These are phyloP conservation scores for Pestalotiopsis sp. DNA, from an alignment of 2,329 filamentous ascomycete genomes.

Conservation along the genomic window DNA sequence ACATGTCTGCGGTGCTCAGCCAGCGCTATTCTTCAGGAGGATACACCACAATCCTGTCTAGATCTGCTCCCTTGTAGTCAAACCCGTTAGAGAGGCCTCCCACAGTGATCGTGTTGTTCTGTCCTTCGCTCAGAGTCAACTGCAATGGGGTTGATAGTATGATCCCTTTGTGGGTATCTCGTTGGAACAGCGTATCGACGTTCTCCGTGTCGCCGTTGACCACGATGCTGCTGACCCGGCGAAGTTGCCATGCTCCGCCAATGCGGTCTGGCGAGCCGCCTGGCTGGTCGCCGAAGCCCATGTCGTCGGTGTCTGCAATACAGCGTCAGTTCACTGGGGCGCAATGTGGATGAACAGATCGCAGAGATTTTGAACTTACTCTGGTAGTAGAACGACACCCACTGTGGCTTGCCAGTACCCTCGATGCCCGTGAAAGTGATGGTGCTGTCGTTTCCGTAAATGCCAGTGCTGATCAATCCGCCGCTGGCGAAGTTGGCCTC, in stretches of 20 bases:
- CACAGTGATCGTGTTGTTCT: slow-evolving; percentile 55
- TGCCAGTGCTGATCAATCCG: slow-evolving; percentile 50
- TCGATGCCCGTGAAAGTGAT: slow-evolving; percentile 51
- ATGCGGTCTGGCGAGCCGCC: slow-evolving; percentile 61
- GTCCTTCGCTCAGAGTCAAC: slow-evolving; percentile 53
- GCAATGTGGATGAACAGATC: neutral
- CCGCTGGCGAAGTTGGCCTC: slow-evolving; percentile 55
- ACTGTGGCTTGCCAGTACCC: slow-evolving; percentile 53
- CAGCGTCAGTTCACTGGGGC: slow-evolving; percentile 6
- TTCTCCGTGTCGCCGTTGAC: slow-evolving; percentile 55
- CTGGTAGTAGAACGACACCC: slow-evolving; percentile 61
- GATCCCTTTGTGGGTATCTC: slow-evolving; percentile 60
- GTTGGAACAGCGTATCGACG: slow-evolving; percentile 51
- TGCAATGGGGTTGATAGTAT: slow-evolving; percentile 59
- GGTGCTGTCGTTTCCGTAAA: slow-evolving; percentile 56
- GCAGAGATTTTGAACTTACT: slow-evolving; percentile 26
- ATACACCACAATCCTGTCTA: slow-evolving; percentile 63
- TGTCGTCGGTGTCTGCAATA: slow-evolving; percentile 52
- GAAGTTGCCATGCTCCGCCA: slow-evolving; percentile 59
- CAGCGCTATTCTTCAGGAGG: slow-evolving; percentile 44
- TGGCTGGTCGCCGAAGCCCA: slow-evolving; percentile 59
- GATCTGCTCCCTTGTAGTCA: slow-evolving; percentile 57
- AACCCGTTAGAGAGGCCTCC: slow-evolving; percentile 59
- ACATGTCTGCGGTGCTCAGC: neutral
- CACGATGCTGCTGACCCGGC: slow-evolving; percentile 60